phyloP scores from a whole-genome alignment of 306 rosid genomes.

The Lathyrus aphaca region DNA sequence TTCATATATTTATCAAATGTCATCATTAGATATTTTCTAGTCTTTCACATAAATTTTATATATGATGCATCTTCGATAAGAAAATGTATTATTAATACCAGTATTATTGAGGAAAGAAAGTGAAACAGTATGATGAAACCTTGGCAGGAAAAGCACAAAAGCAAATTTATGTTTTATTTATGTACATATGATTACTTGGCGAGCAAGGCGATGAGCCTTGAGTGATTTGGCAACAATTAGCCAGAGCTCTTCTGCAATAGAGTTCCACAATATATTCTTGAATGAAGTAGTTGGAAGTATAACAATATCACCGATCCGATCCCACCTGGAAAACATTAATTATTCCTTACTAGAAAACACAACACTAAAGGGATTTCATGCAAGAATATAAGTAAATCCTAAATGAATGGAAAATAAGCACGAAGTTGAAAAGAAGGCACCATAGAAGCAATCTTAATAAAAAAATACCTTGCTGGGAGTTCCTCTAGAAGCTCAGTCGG shows the following conservation, averaged over 20 bases:
- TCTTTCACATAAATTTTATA: conserved; percentile 7
- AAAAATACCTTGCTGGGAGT: conserved; percentile 74
- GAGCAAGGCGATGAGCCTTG: conserved; percentile 76
- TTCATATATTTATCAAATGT: conserved; percentile 25
- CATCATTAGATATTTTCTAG: conserved; percentile 28
- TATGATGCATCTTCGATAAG: conserved; percentile 16
- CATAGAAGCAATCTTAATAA: conserved; percentile 28
- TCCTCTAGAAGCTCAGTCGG: conserved; percentile 71
- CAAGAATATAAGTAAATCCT: conserved; percentile 13
- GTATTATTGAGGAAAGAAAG: neutral
- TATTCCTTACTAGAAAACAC: conserved; percentile 34
- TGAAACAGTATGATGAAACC: conserved; percentile 24
- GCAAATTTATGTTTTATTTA: conserved; percentile 17
- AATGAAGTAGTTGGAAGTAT: conserved; percentile 78
- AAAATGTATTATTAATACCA: neutral
- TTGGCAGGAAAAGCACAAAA: conserved; percentile 15
- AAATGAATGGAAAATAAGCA: conserved; percentile 42
- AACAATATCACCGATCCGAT: conserved; percentile 75
- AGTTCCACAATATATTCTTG: conserved; percentile 71
- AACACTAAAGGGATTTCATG: conserved; percentile 27
- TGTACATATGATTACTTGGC: conserved; percentile 63
- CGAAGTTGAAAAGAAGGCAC: conserved; percentile 24
- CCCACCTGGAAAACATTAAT: conserved; percentile 70
- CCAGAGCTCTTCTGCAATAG: conserved; percentile 78
- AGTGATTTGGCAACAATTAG: conserved; percentile 71